Evolutionary conservation across 345 rosid genomes (phyloP).

Genomic region (Aethionema arabicum): DNA sequence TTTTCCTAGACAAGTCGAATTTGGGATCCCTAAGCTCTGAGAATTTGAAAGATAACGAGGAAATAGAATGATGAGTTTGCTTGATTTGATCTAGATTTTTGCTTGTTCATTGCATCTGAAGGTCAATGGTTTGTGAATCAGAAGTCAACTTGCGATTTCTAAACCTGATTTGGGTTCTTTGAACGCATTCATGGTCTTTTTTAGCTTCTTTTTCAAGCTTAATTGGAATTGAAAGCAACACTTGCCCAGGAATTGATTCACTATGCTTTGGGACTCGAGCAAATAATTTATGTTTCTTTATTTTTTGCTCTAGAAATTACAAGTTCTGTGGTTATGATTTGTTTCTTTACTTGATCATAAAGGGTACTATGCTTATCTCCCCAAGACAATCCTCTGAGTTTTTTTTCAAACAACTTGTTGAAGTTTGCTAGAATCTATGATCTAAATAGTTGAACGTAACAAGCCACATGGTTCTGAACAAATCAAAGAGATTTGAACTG

Average conservation of each 20-base stretch:
- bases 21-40: slow-evolving; percentile 29
- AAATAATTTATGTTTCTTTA: slow-evolving; percentile 3
- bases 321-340: neutral
- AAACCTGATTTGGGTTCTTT: slow-evolving; percentile 1
- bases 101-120: slow-evolving; percentile 21
- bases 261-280: neutral
- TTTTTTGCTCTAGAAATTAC: neutral
- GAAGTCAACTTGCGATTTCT: slow-evolving; percentile 11
- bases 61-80: neutral
- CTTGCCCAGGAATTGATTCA: slow-evolving; percentile 4
- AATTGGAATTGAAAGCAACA: slow-evolving; percentile 15
- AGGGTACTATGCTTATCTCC: slow-evolving; percentile 3
- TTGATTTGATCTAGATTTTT: neutral
- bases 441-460: slow-evolving; percentile 2
- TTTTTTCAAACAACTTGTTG: neutral
- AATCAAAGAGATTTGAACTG: neutral
- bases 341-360: neutral
- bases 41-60: neutral
- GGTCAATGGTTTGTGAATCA: slow-evolving; percentile 16
- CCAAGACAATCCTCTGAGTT: too few relatives aligned
- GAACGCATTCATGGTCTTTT: slow-evolving; percentile 16
- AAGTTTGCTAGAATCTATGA: neutral
- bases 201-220: slow-evolving; percentile 6
- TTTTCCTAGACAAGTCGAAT: slow-evolving; percentile 1
- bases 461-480: neutral